Evolutionary conservation across 345 rosid genomes (phyloP).

Genomic region (Heritiera fomes): DNA sequence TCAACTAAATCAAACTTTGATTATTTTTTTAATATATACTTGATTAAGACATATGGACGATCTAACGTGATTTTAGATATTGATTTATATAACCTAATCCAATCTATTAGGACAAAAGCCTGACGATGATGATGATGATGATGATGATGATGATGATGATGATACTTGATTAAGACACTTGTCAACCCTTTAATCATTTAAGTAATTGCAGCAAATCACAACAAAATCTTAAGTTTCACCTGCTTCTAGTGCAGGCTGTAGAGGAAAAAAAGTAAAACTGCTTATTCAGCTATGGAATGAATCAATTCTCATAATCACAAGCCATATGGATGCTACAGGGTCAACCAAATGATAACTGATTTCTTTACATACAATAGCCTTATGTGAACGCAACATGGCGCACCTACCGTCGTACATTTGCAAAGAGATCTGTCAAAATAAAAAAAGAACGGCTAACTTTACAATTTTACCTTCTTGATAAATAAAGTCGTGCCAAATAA

Average conservation of each 20-base stretch:
- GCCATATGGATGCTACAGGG: conserved; percentile 7
- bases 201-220: not conserved
- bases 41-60: too few species aligned
- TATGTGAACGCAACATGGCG: not conserved
- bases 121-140: too few species aligned
- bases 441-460: not conserved
- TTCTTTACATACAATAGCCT: conserved; percentile 11
- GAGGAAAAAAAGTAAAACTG: too few species aligned
- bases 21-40: too few species aligned
- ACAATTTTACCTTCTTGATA: not conserved
- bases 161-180: too few species aligned
- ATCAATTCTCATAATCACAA: conserved; percentile 22
- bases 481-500: not conserved
- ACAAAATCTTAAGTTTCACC: not conserved
- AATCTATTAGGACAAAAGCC: too few species aligned
- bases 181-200: too few species aligned
- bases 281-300: not conserved
- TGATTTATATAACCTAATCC: too few species aligned
- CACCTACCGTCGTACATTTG: not conserved
- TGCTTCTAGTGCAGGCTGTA: not conserved
- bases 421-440: not conserved
- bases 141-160: too few species aligned
- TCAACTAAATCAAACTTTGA: too few species aligned
- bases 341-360: conserved; percentile 1
- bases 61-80: too few species aligned